Conservation (phyloP, 345 rosid genomes). For the Lenwebbia sp. region DNA sequence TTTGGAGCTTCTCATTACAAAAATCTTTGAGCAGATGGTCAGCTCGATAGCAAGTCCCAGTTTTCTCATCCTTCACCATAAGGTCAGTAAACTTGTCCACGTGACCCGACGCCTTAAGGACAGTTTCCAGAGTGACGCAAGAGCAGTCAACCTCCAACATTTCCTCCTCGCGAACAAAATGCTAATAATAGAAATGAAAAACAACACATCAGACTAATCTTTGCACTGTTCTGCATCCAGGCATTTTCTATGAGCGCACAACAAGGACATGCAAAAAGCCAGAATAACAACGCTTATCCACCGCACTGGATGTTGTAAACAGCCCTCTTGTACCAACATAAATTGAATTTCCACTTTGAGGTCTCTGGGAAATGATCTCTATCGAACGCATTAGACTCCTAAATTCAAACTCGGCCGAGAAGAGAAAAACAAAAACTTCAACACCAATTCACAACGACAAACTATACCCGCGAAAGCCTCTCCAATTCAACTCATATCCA, state of each 20-base stretch:
- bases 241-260: not conserved
- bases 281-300: not conserved
- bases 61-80: constrained; percentile 90
- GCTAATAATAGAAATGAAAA: constrained; percentile 24
- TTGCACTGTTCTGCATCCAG: not conserved
- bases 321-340: not conserved
- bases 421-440: not conserved
- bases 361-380: not conserved
- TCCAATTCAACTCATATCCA: not conserved
- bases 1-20: constrained; percentile 77
- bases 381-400: not conserved
- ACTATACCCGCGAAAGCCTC: not conserved
- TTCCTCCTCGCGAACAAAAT: constrained; percentile 85
- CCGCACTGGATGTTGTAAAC: not conserved
- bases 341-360: not conserved
- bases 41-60: constrained; percentile 79
- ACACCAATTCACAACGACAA: not conserved
- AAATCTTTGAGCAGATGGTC: constrained; percentile 90
- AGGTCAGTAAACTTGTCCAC: constrained; percentile 97
- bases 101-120: constrained; percentile 92
- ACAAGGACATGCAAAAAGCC: not conserved
- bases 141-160: constrained; percentile 96
- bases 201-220: not conserved
- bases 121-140: constrained; percentile 94
- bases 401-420: not conserved